Percentiles rank a stretch among this genome's conserved stretches.
These are phyloP conservation scores for Phialophora verrucosa DNA, from an alignment of 2,329 filamentous ascomycete species.

Conservation along the genomic window DNA sequence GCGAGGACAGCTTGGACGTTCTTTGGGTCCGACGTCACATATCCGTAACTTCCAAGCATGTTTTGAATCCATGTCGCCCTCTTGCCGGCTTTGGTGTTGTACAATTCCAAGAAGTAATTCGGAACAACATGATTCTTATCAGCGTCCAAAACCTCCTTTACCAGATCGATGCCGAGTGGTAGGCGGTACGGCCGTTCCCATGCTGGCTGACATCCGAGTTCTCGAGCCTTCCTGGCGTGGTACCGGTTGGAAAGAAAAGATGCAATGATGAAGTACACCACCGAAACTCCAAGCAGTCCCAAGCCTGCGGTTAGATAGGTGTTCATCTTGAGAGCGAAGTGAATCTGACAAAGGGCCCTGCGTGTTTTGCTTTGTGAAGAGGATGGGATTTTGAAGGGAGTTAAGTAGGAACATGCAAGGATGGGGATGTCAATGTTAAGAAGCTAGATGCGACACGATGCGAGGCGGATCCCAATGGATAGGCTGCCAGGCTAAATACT, in stretches of 20 bases:
- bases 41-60: conserved; percentile 28
- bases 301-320: conserved; percentile 17
- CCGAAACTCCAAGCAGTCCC: conserved; percentile 21
- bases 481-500: not conserved
- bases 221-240: conserved; percentile 32
- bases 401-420: not conserved
- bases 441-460: not conserved
- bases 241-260: conserved; percentile 26
- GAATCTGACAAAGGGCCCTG: not conserved
- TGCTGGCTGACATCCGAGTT: conserved; percentile 33
- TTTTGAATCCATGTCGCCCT: conserved; percentile 34
- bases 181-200: conserved; percentile 29
- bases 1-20: conserved; percentile 87
- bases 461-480: not conserved
- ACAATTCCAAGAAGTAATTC: conserved; percentile 29
- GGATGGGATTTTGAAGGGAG: not conserved
- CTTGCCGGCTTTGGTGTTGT: conserved; percentile 21
- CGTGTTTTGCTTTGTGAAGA: not conserved
- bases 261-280: conserved; percentile 26
- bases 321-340: conserved; percentile 16
- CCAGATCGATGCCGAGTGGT: conserved; percentile 33
- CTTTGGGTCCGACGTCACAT: conserved; percentile 46
- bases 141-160: conserved; percentile 30
- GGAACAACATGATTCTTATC: conserved; percentile 34
- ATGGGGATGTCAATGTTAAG: not conserved